Percentiles rank a stretch among this genome's conserved stretches.
phyloP scores from a whole-genome alignment of 2,329 filamentous ascomycete genomes.

The Basipetospora chlamydospora region DNA sequence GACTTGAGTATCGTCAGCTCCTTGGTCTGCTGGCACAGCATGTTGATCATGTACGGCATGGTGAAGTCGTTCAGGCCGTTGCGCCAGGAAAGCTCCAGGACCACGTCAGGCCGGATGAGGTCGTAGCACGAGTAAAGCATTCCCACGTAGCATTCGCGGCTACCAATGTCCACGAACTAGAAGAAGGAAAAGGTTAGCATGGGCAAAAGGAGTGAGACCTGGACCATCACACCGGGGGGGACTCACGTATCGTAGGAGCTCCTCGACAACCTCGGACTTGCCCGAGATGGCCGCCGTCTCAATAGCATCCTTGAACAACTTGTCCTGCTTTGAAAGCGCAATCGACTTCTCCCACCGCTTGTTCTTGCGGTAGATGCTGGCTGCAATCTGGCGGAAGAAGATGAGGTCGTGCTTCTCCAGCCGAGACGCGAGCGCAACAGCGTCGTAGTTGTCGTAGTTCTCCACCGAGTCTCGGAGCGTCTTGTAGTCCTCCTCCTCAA shows the following conservation, averaged over 20 bases:
- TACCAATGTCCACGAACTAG: slow-evolving; percentile 97
- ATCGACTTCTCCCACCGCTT: slow-evolving; percentile 99
- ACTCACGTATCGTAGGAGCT: slow-evolving; percentile 92
- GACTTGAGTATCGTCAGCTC: slow-evolving; percentile 76
- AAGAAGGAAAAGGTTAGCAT: slow-evolving; percentile 17
- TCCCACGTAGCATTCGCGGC: slow-evolving; percentile 97
- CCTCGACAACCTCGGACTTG: slow-evolving; percentile 87
- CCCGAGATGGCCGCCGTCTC: slow-evolving; percentile 88
- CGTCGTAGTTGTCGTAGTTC: slow-evolving; percentile 98
- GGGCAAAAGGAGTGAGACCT: not conserved
- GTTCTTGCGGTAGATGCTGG: slow-evolving; percentile 98
- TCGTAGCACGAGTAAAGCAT: slow-evolving; percentile 99
- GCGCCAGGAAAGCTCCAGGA: slow-evolving; percentile 95
- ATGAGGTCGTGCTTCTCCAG: slow-evolving; percentile 96
- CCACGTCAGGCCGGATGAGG: slow-evolving; percentile 79
- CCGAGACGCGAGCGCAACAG: slow-evolving; percentile 78
- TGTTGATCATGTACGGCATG: slow-evolving; percentile 99
- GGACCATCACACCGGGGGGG: too few species aligned
- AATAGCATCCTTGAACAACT: slow-evolving; percentile 98
- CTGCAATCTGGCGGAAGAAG: slow-evolving; percentile 98
- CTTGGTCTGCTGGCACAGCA: slow-evolving; percentile 78
- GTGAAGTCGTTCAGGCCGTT: slow-evolving; percentile 90
- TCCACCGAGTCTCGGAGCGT: slow-evolving; percentile 93
- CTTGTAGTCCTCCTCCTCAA: slow-evolving; percentile 99
- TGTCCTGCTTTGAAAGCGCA: slow-evolving; percentile 93